Base-by-base conservation (phyloP, 495 filamentous ascomycete species). In the Hypomontagnella monticulosa region DNA sequence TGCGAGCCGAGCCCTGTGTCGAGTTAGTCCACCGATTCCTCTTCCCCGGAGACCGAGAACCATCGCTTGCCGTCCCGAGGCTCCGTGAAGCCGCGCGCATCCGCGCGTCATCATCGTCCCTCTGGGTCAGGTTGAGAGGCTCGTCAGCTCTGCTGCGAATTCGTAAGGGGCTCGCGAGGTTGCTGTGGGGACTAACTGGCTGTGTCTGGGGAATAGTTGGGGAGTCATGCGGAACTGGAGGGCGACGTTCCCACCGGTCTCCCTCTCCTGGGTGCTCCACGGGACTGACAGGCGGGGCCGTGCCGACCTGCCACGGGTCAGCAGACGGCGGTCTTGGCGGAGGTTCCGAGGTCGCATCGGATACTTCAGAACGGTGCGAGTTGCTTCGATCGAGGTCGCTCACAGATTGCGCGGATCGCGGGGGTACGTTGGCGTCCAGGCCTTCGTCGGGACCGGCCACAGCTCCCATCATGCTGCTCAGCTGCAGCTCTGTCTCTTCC, bases 21-120 rank as follows among this genome's bases (percentile, higher is more conserved):
- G 71, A 74, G 59, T 63, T 67, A 63, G 71, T 74, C 71, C 71
- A 74, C 36, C 71, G 63, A 61, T 67, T 63, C 56, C 58, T 67
- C 50, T 72, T 69, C 52, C 55, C 43, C 15, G 71, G 71, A 36
- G 71, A 72, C 38, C 57, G 66, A 46, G 66, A 74, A 2, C 66
- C 66, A 43, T 70, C 71, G 50, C 71, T 73, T 42, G 55, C 53
- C 53, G 71, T 71, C 16, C 58, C 54, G 49, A 57, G 55, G 42
- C 65, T 71, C 36, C 38, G 69, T 9, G 71, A 71, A 44, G 69
- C 66, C 34, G 65, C 68, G n/a, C 66, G 69, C 66, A 72, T 62
- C 33, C 55, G 61, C 41, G 48, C 51, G 51, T 74, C 71, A 46
- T 69, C 63, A 42, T 68, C 69, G 32, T 71, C 66, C 38, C 64